These are phyloP conservation scores for Raphanus sativus DNA, from an alignment of 345 rosid species.

Conservation along the genomic window DNA sequence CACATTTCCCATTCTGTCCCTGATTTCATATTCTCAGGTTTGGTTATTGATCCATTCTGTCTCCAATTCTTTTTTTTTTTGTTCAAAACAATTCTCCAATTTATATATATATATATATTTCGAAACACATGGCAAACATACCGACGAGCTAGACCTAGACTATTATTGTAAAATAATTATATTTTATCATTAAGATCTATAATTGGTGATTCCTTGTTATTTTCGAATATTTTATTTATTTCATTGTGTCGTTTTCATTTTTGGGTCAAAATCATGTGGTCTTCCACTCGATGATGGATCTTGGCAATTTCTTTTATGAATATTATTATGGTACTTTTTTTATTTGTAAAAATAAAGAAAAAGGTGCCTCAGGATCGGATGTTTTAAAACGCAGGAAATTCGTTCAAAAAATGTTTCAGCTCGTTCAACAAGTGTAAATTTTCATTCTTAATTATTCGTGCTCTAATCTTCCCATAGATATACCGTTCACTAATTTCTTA, in stretches of 20 bases:
- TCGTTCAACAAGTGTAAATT: background rate
- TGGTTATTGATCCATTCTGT: no score
- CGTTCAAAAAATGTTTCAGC: background rate
- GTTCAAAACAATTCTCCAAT: no score
- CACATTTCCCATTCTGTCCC: no score
- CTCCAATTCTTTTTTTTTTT: no score
- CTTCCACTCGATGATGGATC: constrained; percentile 34
- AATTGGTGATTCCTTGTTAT: constrained; percentile 35
- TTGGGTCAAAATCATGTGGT: constrained; percentile 36
- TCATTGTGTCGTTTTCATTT: constrained; percentile 33
- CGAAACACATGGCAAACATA: constrained; percentile 35
- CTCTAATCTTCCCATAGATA: background rate
- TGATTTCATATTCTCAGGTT: no score
- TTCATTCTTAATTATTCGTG: background rate
- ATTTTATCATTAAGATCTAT: constrained; percentile 16
- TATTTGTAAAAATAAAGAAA: background rate
- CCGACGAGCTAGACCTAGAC: background rate
- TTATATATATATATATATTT: background rate
- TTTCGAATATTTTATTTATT: constrained; percentile 7
- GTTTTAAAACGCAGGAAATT: background rate
- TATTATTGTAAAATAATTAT: background rate
- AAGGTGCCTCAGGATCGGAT: background rate
- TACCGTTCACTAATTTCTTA: no score
- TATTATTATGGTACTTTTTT: background rate
- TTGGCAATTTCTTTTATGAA: constrained; percentile 6